phyloP scores from a whole-genome alignment of 2,329 filamentous ascomycete species.

The Sclerotinia sclerotiorum region DNA sequence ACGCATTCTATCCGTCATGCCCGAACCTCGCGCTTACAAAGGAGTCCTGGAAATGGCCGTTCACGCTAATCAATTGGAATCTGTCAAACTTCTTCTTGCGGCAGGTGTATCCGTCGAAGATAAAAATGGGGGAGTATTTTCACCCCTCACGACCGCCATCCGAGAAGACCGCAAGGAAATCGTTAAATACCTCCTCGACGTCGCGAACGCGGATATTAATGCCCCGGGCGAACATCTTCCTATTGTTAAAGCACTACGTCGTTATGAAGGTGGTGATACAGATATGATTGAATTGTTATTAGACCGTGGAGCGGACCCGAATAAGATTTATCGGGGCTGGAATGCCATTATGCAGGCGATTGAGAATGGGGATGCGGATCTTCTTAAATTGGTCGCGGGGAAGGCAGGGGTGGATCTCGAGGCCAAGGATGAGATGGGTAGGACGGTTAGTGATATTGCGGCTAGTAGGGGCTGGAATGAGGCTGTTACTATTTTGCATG shows the following conservation, averaged over 20 bases:
- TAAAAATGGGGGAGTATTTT: slow-evolving; percentile 72
- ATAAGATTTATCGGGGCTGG: slow-evolving; percentile 66
- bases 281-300: slow-evolving; percentile 64
- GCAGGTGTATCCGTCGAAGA: slow-evolving; percentile 62
- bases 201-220: slow-evolving; percentile 64
- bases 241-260: slow-evolving; percentile 66
- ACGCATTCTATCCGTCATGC: slow-evolving; percentile 56
- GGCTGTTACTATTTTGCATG: slow-evolving; percentile 42
- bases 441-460: slow-evolving; percentile 58
- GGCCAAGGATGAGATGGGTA: slow-evolving; percentile 54
- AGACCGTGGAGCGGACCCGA: slow-evolving; percentile 63
- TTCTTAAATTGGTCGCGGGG: slow-evolving; percentile 54
- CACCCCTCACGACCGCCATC: slow-evolving; percentile 65
- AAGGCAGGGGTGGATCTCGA: slow-evolving; percentile 53
- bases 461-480: slow-evolving; percentile 59
- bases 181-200: slow-evolving; percentile 59
- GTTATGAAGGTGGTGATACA: slow-evolving; percentile 55
- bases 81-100: slow-evolving; percentile 54
- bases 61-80: slow-evolving; percentile 64
- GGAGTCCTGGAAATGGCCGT: slow-evolving; percentile 69
- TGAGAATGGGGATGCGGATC: slow-evolving; percentile 58
- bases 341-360: slow-evolving; percentile 65
- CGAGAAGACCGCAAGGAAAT: slow-evolving; percentile 63
- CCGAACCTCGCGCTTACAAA: slow-evolving; percentile 61
- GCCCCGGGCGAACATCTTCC: slow-evolving; percentile 69